phyloP scores from a whole-genome alignment of 768 basidiomycete species.

The Boletellus ananiceps region DNA sequence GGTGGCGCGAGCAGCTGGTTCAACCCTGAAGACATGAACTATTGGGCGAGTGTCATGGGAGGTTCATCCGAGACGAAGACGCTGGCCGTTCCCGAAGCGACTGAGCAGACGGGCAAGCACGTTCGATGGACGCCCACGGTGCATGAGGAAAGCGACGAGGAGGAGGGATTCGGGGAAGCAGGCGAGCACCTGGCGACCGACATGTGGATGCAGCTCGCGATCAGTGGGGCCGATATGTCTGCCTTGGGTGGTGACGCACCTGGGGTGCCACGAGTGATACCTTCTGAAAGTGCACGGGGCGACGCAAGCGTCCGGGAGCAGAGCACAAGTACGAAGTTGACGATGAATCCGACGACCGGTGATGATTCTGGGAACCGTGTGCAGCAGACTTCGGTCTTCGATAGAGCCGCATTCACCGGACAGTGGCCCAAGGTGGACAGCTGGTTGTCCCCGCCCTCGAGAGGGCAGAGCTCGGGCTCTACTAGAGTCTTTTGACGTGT shows the following conservation, averaged over 20 bases:
- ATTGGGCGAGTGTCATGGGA: conserved; percentile 29
- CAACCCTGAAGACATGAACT: conserved; percentile 20
- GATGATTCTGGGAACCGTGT: conserved; percentile 21
- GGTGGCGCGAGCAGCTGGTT: conserved; percentile 21
- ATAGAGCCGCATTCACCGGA: conserved; percentile 25
- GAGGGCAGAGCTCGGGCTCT: conserved; percentile 31
- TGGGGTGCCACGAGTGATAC: not conserved
- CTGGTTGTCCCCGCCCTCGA: conserved; percentile 27
- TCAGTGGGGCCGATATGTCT: conserved; percentile 24
- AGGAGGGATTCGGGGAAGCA: conserved; percentile 14
- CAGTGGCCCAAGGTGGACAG: conserved; percentile 36
- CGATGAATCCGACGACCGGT: conserved; percentile 9
- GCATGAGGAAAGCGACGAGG: conserved; percentile 20
- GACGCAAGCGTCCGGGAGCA: conserved; percentile 20
- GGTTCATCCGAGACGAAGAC: conserved; percentile 11
- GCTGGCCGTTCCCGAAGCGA: not conserved
- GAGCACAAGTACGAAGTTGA: conserved; percentile 20
- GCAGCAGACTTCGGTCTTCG: conserved; percentile 23
- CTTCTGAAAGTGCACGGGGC: conserved; percentile 5
- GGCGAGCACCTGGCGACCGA: conserved; percentile 16
- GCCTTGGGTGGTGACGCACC: conserved; percentile 2
- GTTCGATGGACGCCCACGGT: conserved; percentile 24
- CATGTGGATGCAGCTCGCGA: conserved; percentile 31
- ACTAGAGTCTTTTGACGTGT: conserved; percentile 28
- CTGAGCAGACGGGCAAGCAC: conserved; percentile 17